Conservation (phyloP, 2,329 filamentous ascomycete species). For the Tothia fuscella region DNA sequence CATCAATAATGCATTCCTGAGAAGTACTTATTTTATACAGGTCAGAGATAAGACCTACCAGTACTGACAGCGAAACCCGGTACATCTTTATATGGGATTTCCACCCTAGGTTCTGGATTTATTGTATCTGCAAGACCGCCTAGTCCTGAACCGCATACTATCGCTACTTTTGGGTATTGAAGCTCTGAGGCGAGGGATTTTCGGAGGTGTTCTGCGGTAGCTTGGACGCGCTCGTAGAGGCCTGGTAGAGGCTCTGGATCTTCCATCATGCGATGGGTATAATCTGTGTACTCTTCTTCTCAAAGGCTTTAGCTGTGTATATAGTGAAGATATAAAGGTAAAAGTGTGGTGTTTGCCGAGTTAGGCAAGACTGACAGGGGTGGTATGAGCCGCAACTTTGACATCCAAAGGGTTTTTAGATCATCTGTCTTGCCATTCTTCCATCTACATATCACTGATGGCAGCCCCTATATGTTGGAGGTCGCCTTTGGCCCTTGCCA, state of each 20-base stretch:
- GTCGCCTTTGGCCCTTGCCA: constrained; percentile 30
- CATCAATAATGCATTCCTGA: not conserved
- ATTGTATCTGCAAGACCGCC: constrained; percentile 49
- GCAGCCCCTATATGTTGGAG: constrained; percentile 31
- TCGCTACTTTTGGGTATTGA: constrained; percentile 45
- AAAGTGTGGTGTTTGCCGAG: too few relatives aligned
- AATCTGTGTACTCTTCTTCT: not conserved
- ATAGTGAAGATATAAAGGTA: too few relatives aligned
- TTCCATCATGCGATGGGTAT: not conserved
- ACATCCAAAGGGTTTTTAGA: too few relatives aligned
- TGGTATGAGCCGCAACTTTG: too few relatives aligned
- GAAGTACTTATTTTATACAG: not conserved
- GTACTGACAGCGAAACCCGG: constrained; percentile 50
- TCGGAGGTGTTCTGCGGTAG: constrained; percentile 40
- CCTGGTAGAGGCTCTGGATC: constrained; percentile 13
- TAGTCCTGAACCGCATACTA: constrained; percentile 53
- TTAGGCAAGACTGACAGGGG: too few relatives aligned
- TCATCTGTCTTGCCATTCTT: too few relatives aligned
- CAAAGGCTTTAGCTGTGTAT: too few relatives aligned
- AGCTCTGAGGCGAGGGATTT: constrained; percentile 36
- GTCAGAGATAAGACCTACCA: constrained; percentile 30
- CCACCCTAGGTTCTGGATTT: constrained; percentile 35
- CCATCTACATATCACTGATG: constrained; percentile 24
- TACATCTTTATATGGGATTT: constrained; percentile 46
- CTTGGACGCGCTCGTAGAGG: constrained; percentile 32